These are phyloP conservation scores for Aspergillus coremiiformis DNA, from an alignment of 495 filamentous ascomycete species.

Conservation along the genomic window DNA sequence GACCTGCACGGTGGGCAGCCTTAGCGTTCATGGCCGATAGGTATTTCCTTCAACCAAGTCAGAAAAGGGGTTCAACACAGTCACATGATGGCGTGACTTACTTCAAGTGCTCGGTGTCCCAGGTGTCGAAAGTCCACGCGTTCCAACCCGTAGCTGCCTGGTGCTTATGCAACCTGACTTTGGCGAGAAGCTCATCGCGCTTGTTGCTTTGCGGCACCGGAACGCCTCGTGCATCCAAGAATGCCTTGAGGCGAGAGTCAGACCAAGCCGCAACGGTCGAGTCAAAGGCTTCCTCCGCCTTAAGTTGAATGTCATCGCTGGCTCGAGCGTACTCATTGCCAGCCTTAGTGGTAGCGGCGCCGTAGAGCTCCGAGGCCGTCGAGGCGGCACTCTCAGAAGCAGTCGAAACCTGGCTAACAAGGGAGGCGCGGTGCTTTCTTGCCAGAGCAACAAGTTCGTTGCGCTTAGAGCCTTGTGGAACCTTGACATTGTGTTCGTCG, in stretches of 20 bases:
- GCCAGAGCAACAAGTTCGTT: constrained; percentile 89
- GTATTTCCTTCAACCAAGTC: constrained; percentile 48
- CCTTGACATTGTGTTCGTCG: constrained; percentile 67
- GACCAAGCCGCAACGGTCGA: constrained; percentile 58
- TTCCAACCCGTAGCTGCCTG: constrained; percentile 64
- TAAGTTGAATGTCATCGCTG: constrained; percentile 59
- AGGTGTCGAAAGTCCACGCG: constrained; percentile 81
- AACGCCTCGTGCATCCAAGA: constrained; percentile 43
- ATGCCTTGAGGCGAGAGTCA: constrained; percentile 70
- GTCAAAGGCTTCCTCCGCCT: constrained; percentile 62
- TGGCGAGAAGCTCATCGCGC: constrained; percentile 70
- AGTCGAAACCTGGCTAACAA: constrained; percentile 57
- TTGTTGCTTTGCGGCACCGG: constrained; percentile 71
- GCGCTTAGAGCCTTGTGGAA: constrained; percentile 82
- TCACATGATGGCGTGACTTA: constrained; percentile 26
- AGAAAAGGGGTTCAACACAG: neutral
- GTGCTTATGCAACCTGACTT: constrained; percentile 64
- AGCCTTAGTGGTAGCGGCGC: constrained; percentile 76
- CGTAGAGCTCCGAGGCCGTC: constrained; percentile 50
- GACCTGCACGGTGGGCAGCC: constrained; percentile 53
- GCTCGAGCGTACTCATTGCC: constrained; percentile 71
- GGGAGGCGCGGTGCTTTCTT: constrained; percentile 74
- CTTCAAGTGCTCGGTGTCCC: constrained; percentile 69
- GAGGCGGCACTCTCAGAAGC: constrained; percentile 42
- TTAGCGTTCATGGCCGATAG: constrained; percentile 62